Percentiles rank a stretch among this genome's conserved stretches.
phyloP scores from a whole-genome alignment of 805 yeast genomes.

The Candida glaebosa region DNA sequence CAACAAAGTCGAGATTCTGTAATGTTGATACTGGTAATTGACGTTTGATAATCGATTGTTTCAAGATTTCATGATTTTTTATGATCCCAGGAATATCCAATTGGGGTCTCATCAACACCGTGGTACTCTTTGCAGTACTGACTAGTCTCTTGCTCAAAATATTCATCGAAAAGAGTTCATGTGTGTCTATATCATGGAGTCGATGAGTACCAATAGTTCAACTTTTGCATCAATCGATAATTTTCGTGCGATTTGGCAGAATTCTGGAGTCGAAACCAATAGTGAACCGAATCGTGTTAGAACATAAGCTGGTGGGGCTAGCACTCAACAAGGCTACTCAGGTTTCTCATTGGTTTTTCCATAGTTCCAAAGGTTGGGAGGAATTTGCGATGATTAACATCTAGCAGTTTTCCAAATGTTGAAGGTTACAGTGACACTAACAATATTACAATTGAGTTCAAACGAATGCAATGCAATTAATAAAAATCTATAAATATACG shows the following conservation, averaged over 20 bases:
- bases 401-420: too few species aligned
- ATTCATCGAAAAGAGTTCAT: not conserved
- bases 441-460: not conserved
- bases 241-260: too few species aligned
- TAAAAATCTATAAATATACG: not conserved
- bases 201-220: too few species aligned
- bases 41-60: conserved; percentile 27
- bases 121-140: conserved; percentile 6
- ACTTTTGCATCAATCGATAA: too few species aligned
- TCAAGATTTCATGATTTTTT: conserved; percentile 16
- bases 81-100: conserved; percentile 23
- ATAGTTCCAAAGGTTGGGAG: too few species aligned
- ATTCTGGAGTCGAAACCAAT: too few species aligned
- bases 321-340: too few species aligned
- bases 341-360: too few species aligned
- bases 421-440: too few species aligned
- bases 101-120: conserved; percentile 19
- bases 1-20: conserved; percentile 22
- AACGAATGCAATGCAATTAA: not conserved
- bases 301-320: too few species aligned
- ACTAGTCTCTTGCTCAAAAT: not conserved
- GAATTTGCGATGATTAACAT: too few species aligned
- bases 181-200: not conserved
- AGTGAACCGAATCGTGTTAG: too few species aligned
- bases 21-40: conserved; percentile 14